Conservation (phyloP, 495 filamentous ascomycete species). For the Choiromyces venosus region DNA sequence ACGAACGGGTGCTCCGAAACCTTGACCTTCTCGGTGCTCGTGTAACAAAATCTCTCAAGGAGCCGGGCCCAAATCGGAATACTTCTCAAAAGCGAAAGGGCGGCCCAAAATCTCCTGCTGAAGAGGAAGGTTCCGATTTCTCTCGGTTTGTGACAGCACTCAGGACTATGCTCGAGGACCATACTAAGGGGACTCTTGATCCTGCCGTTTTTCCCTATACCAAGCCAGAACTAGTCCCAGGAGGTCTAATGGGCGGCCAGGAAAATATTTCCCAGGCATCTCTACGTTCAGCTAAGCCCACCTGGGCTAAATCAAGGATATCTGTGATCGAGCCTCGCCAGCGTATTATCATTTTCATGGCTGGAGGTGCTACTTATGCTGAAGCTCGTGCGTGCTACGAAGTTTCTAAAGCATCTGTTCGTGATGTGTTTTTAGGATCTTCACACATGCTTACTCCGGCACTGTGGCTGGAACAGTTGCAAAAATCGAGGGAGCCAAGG, state of each 20-base stretch:
- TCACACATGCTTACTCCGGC: conserved; percentile 82
- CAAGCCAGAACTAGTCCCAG: conserved; percentile 58
- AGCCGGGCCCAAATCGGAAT: conserved; percentile 62
- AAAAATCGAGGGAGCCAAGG: conserved; percentile 68
- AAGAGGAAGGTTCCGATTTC: conserved; percentile 59
- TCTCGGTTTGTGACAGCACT: conserved; percentile 67
- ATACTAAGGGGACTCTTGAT: conserved; percentile 62
- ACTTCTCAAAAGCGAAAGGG: conserved; percentile 50
- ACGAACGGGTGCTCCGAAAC: conserved; percentile 68
- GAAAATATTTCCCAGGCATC: conserved; percentile 64
- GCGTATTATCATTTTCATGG: conserved; percentile 90
- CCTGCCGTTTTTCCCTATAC: conserved; percentile 71
- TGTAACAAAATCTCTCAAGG: conserved; percentile 67
- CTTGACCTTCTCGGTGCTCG: conserved; percentile 76
- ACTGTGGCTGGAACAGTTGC: conserved; percentile 73
- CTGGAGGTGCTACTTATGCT: conserved; percentile 88
- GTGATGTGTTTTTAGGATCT: conserved; percentile 85
- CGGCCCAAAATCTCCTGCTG: conserved; percentile 46
- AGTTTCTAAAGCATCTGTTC: conserved; percentile 59
- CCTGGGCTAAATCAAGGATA: conserved; percentile 80
- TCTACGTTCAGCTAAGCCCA: conserved; percentile 76
- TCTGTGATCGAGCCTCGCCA: conserved; percentile 75
- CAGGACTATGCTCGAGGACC: conserved; percentile 72
- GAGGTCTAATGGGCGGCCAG: conserved; percentile 55
- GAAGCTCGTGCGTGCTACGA: conserved; percentile 89